Conservation (phyloP, 1,284 basidiomycete genomes). For the Cryptococcus maquisensis region DNA sequence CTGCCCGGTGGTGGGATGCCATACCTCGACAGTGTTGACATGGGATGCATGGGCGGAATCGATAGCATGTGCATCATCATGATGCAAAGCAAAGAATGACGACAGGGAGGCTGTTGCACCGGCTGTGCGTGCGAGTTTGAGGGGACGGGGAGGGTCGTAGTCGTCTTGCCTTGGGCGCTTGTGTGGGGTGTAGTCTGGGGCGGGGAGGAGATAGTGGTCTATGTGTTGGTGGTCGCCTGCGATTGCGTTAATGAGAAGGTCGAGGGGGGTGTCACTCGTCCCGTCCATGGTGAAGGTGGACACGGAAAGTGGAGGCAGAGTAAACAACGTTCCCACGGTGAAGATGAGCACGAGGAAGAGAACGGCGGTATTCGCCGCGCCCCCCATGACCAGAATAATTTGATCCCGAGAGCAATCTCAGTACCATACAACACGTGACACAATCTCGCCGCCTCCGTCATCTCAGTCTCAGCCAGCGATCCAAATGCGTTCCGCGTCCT, state of each 20-base stretch:
- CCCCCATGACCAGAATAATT: no score
- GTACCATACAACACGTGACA: no score
- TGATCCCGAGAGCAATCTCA: no score
- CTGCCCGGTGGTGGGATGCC: conserved; percentile 42
- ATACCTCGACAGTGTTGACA: conserved; percentile 29
- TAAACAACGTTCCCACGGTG: conserved; percentile 16
- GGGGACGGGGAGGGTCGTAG: conserved; percentile 9
- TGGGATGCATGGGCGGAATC: neutral
- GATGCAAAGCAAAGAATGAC: no score
- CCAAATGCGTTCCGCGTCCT: no score
- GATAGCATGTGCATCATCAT: no score
- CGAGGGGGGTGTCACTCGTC: conserved; percentile 25
- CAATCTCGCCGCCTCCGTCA: no score
- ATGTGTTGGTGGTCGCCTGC: conserved; percentile 1
- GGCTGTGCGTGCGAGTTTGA: conserved; percentile 1
- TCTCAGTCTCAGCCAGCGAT: no score
- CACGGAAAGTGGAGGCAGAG: conserved; percentile 14
- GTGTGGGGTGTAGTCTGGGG: neutral
- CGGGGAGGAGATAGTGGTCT: no score
- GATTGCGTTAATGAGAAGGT: conserved; percentile 44
- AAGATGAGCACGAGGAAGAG: neutral
- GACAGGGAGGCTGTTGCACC: no score
- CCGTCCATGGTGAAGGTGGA: conserved; percentile 4
- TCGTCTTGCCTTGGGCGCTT: neutral
- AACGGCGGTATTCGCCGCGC: no score